Evolutionary conservation across 2,329 filamentous ascomycete species (phyloP).

Genomic region (Pseudogymnoascus sp.): DNA sequence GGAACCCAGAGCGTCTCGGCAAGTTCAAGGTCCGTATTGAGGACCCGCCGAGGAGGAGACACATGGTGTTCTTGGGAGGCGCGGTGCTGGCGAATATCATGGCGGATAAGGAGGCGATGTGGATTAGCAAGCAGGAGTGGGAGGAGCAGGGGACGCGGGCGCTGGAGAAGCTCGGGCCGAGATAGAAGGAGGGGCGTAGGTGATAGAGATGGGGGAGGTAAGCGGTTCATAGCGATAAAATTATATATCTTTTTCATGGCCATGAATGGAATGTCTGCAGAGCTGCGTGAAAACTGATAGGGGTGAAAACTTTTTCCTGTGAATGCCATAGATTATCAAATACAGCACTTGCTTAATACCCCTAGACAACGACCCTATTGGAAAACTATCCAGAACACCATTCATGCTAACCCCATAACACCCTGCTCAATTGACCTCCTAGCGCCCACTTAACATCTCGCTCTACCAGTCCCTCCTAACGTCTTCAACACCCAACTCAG

Average conservation of each 20-base stretch:
- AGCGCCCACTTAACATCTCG: background rate
- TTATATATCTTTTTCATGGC: constrained; percentile 9
- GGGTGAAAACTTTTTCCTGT: background rate
- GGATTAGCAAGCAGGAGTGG: constrained; percentile 97
- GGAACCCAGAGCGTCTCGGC: constrained; percentile 85
- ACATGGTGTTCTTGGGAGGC: constrained; percentile 99
- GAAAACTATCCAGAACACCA: background rate
- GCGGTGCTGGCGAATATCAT: constrained; percentile 97
- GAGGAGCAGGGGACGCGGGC: constrained; percentile 78
- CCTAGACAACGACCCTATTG: background rate
- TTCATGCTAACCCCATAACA: background rate
- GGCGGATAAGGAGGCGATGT: constrained; percentile 98
- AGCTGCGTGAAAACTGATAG: background rate
- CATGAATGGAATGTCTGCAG: background rate
- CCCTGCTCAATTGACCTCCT: background rate
- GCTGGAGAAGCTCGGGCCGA: constrained; percentile 85
- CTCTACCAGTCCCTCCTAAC: background rate
- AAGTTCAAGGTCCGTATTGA: constrained; percentile 99
- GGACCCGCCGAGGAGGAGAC: constrained; percentile 85
- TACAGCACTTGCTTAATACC: background rate
- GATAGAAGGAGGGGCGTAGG: constrained; percentile 39
- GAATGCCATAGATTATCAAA: background rate
- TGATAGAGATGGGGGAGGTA: background rate
- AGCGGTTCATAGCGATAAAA: constrained; percentile 9
- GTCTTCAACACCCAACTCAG: background rate